Evolutionary conservation across 306 rosid species (phyloP).

Genomic region (Vicia villosa): DNA sequence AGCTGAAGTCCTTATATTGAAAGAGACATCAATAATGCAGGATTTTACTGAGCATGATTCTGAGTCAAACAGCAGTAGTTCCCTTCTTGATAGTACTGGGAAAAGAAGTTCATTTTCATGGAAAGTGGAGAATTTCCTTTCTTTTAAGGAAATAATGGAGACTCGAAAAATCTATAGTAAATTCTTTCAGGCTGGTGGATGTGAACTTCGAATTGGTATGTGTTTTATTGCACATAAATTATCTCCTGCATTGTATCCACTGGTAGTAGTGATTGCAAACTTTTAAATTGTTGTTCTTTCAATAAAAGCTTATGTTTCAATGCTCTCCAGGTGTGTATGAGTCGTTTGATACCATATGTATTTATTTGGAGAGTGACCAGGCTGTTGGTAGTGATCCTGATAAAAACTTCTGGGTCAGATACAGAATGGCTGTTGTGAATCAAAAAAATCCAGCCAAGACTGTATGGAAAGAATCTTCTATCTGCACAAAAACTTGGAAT

Average conservation of each 20-base stretch:
- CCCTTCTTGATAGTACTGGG: conserved; percentile 51
- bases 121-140: conserved; percentile 98
- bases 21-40: conserved; percentile 91
- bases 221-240: conserved; percentile 11
- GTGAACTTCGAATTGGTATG: conserved; percentile 99
- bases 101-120: conserved; percentile 92
- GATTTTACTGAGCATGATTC: conserved; percentile 70
- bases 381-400: conserved; percentile 94
- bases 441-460: conserved; percentile 92
- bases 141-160: conserved; percentile 99
- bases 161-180: conserved; percentile 97
- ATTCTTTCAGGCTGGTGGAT: conserved; percentile 99
- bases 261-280: conserved; percentile 29
- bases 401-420: conserved; percentile 97
- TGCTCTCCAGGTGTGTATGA: conserved; percentile 84
- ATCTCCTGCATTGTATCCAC: conserved; percentile 31
- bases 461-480: conserved; percentile 98
- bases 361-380: conserved; percentile 98
- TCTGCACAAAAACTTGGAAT: conserved; percentile 99
- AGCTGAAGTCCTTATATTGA: conserved; percentile 96
- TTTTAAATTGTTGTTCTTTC: conserved; percentile 34
- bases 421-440: conserved; percentile 97
- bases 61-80: conserved; percentile 51
- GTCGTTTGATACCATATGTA: conserved; percentile 98
- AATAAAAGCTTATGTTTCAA: conserved; percentile 27